Evolutionary conservation across 257 asterid genomes (phyloP), one percentile per base, ranked within the genome.

Genomic region (Jacaranda mimosifolia): DNA sequence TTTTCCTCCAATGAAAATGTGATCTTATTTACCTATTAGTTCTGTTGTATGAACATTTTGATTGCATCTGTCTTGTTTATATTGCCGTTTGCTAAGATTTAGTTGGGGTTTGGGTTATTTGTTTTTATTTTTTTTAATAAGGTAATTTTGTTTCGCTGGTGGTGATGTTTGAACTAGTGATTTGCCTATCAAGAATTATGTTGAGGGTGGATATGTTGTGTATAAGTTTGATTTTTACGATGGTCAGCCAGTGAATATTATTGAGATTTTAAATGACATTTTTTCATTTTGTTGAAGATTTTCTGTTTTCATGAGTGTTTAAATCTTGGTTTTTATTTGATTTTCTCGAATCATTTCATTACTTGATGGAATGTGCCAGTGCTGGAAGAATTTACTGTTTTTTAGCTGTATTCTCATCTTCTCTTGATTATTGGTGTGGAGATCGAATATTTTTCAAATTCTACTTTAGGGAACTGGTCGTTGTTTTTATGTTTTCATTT

Each of bases 1-100:
- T 68, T 85, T 64, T 49, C 43, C 52, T 67, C 7, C 42, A 51
- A 42, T 58, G 64, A 3, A 2, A 76, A 82, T 82, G 81, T 79
- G 74, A 39, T 76, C 62, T 62, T 21, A 40, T 46, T 19, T 60
- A 15, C 40, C 13, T 21, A 0, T 68, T 76, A 5, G 10, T 82
- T 66, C 5, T 75, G 53, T 45, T 73, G 45, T 49, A 18, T 38
- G 19, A 64, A 80, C 67, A 60, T 64, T 6, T 15, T 35, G 69
- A 17, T 79, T 52, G 70, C 65, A 45, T 32, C 45, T 77, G 21
- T 57, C 45, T 53, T 14, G 43, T 78, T 40, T 49, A 9, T 58
- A 17, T 55, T 83, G 77, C 49, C 7, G 81, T 71, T 63, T 55
- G 58, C 10, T 51, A 15, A 7, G 73, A 49, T 70, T 18, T 17